Conservation (phyloP, 2,329 filamentous ascomycete genomes). For the Emmonsiellopsis sp. region DNA sequence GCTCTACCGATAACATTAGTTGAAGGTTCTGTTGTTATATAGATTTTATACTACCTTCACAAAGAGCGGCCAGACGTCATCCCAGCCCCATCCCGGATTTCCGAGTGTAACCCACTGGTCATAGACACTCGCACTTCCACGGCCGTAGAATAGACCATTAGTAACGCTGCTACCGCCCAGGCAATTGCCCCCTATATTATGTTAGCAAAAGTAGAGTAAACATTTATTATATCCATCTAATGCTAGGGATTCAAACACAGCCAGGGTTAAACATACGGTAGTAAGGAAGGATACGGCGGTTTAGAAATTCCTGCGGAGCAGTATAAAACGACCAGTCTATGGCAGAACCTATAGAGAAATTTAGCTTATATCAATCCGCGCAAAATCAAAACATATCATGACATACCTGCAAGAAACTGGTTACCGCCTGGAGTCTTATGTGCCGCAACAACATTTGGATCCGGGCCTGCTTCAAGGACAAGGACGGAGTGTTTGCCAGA, state of each 20-base stretch:
- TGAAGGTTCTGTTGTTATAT: neutral
- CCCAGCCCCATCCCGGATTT: constrained; percentile 14
- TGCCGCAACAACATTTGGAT: constrained; percentile 16
- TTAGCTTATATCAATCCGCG: neutral
- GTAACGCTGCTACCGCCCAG: constrained; percentile 12
- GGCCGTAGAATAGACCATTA: constrained; percentile 12
- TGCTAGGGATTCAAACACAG: neutral
- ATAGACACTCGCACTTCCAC: constrained; percentile 11
- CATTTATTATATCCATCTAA: neutral
- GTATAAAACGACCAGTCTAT: constrained; percentile 24
- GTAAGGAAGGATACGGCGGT: constrained; percentile 9
- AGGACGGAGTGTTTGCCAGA: constrained; percentile 9
- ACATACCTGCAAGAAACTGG: constrained; percentile 18
- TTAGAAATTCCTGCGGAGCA: constrained; percentile 5
- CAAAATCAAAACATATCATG: neutral
- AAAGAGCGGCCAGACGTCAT: constrained; percentile 8
- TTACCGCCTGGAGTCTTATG: constrained; percentile 21
- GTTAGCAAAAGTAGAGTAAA: neutral
- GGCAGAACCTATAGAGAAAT: constrained; percentile 11
- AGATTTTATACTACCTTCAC: neutral
- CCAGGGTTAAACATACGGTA: constrained; percentile 3
- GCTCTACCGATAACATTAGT: constrained; percentile 1
- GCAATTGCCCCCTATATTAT: constrained; percentile 6
- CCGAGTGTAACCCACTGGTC: constrained; percentile 12
- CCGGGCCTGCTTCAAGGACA: constrained; percentile 16